Percentiles rank a stretch among this genome's conserved stretches.
phyloP scores from a whole-genome alignment of 1,284 basidiomycete species.

The Leucoagaricus sp. region DNA sequence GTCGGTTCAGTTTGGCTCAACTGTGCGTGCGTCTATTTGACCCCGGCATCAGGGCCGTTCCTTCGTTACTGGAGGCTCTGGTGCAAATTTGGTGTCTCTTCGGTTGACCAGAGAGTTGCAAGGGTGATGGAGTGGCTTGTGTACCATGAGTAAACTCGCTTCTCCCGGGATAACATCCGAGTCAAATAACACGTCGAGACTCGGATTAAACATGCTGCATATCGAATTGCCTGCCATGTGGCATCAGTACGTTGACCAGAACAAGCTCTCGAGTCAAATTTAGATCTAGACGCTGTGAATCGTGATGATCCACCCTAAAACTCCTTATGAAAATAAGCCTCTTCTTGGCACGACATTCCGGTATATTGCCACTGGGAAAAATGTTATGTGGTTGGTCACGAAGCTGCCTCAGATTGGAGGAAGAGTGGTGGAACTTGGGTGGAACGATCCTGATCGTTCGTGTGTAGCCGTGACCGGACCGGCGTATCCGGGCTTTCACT shows the following conservation, averaged over 20 bases:
- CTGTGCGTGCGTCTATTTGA: slow-evolving; percentile 4
- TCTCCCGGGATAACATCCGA: background rate
- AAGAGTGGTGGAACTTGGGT: too few species aligned
- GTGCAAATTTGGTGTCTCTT: background rate
- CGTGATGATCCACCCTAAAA: background rate
- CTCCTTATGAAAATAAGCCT: too few species aligned
- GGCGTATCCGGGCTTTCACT: too few species aligned
- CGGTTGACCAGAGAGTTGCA: background rate
- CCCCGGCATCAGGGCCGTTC: background rate
- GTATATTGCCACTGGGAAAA: too few species aligned
- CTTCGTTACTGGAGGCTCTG: background rate
- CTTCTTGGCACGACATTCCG: too few species aligned
- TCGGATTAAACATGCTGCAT: background rate
- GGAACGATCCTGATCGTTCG: too few species aligned
- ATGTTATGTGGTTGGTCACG: too few species aligned
- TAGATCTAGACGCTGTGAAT: background rate
- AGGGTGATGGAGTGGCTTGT: background rate
- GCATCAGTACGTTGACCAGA: background rate
- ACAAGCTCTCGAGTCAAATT: background rate
- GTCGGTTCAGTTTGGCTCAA: background rate
- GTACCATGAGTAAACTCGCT: background rate
- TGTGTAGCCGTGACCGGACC: too few species aligned
- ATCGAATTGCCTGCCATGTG: background rate
- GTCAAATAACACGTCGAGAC: background rate
- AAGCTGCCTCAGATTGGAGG: too few species aligned